These are phyloP conservation scores for Exobasidium rhododendri DNA, from an alignment of 1,284 basidiomycete species.

Conservation along the genomic window DNA sequence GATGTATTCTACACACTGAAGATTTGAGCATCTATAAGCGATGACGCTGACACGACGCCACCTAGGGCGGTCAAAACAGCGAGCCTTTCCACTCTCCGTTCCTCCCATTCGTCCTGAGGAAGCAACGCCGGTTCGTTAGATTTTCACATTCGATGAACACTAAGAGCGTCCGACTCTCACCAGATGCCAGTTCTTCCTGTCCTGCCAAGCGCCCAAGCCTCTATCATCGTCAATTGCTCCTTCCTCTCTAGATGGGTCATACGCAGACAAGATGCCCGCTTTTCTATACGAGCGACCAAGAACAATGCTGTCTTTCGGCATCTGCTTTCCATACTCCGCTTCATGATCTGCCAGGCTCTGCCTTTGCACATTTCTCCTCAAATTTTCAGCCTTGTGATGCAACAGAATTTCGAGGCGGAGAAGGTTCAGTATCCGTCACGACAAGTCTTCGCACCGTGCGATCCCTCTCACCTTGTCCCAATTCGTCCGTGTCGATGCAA, in stretches of 20 bases:
- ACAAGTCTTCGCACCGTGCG: too few relatives aligned
- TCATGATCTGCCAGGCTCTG: not conserved
- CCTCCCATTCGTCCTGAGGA: slow-evolving; percentile 12
- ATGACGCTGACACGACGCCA: not conserved
- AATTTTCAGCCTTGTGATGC: slow-evolving; percentile 22
- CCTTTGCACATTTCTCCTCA: slow-evolving; percentile 17
- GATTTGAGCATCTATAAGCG: not conserved
- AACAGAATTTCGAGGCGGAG: too few relatives aligned
- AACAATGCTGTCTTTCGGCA: slow-evolving; percentile 10
- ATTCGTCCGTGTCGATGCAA: slow-evolving; percentile 25
- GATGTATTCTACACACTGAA: not conserved
- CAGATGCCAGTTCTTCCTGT: slow-evolving; percentile 2
- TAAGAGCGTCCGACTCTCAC: not conserved
- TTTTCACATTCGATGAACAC: not conserved
- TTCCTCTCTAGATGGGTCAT: slow-evolving; percentile 13
- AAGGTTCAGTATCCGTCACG: too few relatives aligned
- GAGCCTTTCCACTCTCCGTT: slow-evolving; percentile 6
- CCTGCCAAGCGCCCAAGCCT: slow-evolving; percentile 13
- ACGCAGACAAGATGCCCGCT: slow-evolving; percentile 7
- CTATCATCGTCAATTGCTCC: not conserved
- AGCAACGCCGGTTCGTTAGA: not conserved
- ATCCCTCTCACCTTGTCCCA: slow-evolving; percentile 26
- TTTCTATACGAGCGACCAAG: slow-evolving; percentile 5
- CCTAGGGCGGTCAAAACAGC: not conserved
- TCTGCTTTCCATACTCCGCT: not conserved